A percentile compares a stretch with the other conserved stretches of the same genome.
phyloP scores from a whole-genome alignment of 352 stramenopile genomes.

The Pythium aristosporum region DNA sequence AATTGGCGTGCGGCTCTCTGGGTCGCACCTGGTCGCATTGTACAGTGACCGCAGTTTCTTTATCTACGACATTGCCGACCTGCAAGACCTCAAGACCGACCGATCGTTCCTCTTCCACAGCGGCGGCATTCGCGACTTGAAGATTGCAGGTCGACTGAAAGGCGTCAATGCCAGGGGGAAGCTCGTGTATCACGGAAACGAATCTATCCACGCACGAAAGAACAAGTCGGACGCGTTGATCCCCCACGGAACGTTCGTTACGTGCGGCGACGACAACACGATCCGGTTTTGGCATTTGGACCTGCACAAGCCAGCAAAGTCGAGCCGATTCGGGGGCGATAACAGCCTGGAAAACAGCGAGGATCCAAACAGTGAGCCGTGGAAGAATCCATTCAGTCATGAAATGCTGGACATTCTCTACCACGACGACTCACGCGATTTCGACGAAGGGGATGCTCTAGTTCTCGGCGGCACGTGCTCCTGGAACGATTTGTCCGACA shows the following conservation, averaged over 20 bases:
- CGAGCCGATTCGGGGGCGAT: constrained; percentile 25
- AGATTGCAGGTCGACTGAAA: constrained; percentile 45
- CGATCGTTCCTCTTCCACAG: constrained; percentile 85
- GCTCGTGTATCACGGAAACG: constrained; percentile 39
- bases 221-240: constrained; percentile 28
- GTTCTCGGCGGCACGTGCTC: constrained; percentile 64
- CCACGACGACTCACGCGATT: constrained; percentile 43
- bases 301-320: constrained; percentile 42
- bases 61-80: constrained; percentile 65
- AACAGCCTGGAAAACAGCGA: constrained; percentile 5
- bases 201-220: constrained; percentile 18
- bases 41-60: constrained; percentile 85
- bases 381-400: constrained; percentile 69
- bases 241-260: constrained; percentile 77
- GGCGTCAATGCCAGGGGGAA: constrained; percentile 62
- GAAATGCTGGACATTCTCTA: constrained; percentile 76
- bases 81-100: constrained; percentile 46
- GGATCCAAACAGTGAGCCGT: constrained; percentile 29
- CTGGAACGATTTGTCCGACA: constrained; percentile 35
- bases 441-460: constrained; percentile 38
- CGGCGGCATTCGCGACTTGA: constrained; percentile 62
- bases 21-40: constrained; percentile 57
- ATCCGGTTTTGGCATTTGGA: constrained; percentile 87
- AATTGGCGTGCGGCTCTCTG: constrained; percentile 59
- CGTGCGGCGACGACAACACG: constrained; percentile 85